phyloP scores from a whole-genome alignment of 2,329 filamentous ascomycete genomes.

The Phialemonium atrogriseum region DNA sequence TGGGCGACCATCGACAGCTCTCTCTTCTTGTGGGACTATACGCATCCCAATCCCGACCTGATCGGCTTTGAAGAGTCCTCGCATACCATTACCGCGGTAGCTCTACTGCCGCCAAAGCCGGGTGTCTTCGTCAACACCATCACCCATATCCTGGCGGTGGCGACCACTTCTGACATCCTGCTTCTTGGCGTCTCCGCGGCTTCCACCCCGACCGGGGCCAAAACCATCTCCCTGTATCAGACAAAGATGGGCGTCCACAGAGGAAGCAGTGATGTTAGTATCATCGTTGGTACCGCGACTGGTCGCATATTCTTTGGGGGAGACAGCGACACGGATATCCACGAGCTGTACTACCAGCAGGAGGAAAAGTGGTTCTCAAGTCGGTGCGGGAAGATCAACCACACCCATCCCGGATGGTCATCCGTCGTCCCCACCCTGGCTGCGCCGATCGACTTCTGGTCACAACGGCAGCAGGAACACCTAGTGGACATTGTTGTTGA shows the following conservation, averaged over 20 bases:
- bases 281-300: conserved; percentile 72
- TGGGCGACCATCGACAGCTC: conserved; percentile 96
- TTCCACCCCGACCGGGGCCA: conserved; percentile 59
- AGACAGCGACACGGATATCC: conserved; percentile 72
- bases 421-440: conserved; percentile 50
- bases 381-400: conserved; percentile 80
- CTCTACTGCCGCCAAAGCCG: conserved; percentile 72
- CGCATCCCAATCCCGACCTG: conserved; percentile 79
- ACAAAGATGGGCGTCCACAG: conserved; percentile 78
- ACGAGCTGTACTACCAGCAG: conserved; percentile 93
- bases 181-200: conserved; percentile 75
- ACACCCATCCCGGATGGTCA: conserved; percentile 66
- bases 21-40: conserved; percentile 97
- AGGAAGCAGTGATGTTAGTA: conserved; percentile 66
- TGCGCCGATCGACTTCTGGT: conserved; percentile 36
- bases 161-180: conserved; percentile 76
- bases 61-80: conserved; percentile 87
- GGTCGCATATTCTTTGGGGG: conserved; percentile 94
- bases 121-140: conserved; percentile 85
- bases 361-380: conserved; percentile 96
- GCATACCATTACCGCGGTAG: conserved; percentile 84
- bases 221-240: conserved; percentile 71
- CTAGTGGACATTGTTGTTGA: conserved; percentile 79
- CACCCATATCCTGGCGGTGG: conserved; percentile 80
- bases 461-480: conserved; percentile 47